Conservation (phyloP, 2,329 filamentous ascomycete genomes). For the Tolypocladium cylindrosporum region DNA sequence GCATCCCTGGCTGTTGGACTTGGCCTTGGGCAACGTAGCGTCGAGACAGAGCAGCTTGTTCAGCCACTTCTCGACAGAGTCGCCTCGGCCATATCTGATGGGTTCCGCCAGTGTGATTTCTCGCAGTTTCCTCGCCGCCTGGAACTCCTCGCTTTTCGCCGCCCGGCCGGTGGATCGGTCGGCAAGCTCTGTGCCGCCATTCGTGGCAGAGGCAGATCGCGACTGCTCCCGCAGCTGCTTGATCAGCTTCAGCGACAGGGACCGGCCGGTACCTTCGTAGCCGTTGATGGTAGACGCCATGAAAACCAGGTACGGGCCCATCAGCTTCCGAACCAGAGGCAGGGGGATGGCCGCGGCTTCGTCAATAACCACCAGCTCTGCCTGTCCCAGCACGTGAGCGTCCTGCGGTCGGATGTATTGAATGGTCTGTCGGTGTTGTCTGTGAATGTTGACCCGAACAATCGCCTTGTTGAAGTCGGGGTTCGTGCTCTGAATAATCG, state of each 20-base stretch:
- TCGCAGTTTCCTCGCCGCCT: slow-evolving; percentile 67
- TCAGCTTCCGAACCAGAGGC: slow-evolving; percentile 82
- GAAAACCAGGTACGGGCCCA: slow-evolving; percentile 95
- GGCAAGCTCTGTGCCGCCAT: slow-evolving; percentile 55
- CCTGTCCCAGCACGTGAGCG: slow-evolving; percentile 87
- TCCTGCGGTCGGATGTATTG: slow-evolving; percentile 98
- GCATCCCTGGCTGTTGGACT: slow-evolving; percentile 62
- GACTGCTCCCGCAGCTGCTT: slow-evolving; percentile 95
- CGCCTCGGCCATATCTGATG: slow-evolving; percentile 86
- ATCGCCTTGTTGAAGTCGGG: slow-evolving; percentile 99
- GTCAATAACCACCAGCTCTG: slow-evolving; percentile 91
- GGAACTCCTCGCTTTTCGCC: slow-evolving; percentile 51
- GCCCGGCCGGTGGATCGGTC: slow-evolving; percentile 72
- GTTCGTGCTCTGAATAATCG: slow-evolving; percentile 95
- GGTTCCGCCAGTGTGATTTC: slow-evolving; percentile 92
- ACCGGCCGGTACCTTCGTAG: slow-evolving; percentile 93
- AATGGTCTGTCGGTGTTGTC: slow-evolving; percentile 92
- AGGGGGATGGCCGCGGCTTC: slow-evolving; percentile 95
- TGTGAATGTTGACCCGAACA: slow-evolving; percentile 89
- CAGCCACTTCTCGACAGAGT: slow-evolving; percentile 91
- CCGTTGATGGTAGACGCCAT: slow-evolving; percentile 99
- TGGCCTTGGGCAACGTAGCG: slow-evolving; percentile 74
- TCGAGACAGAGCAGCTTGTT: slow-evolving; percentile 91
- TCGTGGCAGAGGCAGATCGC: slow-evolving; percentile 46
- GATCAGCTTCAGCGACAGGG: slow-evolving; percentile 89